Percentiles rank a stretch among this genome's conserved stretches.
Evolutionary conservation across 805 yeast genomes (phyloP).

Genomic region (Isabelozyma heimii): DNA sequence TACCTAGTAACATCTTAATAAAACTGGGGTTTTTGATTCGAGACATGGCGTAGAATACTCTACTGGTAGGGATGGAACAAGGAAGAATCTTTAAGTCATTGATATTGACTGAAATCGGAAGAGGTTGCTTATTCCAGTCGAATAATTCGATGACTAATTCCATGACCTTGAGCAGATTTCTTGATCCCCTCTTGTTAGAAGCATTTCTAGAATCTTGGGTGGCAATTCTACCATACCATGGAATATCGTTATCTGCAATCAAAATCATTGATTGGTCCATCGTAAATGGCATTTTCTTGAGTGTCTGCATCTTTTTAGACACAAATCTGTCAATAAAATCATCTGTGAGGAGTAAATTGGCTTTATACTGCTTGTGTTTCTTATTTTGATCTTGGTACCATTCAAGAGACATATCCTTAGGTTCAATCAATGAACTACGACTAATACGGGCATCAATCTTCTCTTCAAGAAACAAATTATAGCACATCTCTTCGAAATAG

Average conservation of each 20-base stretch:
- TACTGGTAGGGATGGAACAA: slow-evolving; percentile 58
- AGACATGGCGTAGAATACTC: slow-evolving; percentile 67
- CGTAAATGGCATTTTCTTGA: slow-evolving; percentile 59
- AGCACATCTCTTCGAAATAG: slow-evolving; percentile 59
- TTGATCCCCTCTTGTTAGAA: slow-evolving; percentile 18
- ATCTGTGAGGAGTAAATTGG: slow-evolving; percentile 42
- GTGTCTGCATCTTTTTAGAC: slow-evolving; percentile 46
- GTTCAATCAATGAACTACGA: slow-evolving; percentile 34
- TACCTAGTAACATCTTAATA: slow-evolving; percentile 52
- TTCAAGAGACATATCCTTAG: slow-evolving; percentile 46
- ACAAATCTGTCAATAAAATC: slow-evolving; percentile 50
- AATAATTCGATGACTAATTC: slow-evolving; percentile 51
- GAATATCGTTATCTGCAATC: slow-evolving; percentile 46
- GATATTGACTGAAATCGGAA: slow-evolving; percentile 46
- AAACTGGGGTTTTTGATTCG: slow-evolving; percentile 53
- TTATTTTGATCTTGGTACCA: slow-evolving; percentile 50
- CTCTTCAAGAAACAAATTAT: slow-evolving; percentile 63
- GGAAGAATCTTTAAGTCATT: slow-evolving; percentile 47
- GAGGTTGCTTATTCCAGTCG: slow-evolving; percentile 53
- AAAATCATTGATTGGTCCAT: slow-evolving; percentile 59
- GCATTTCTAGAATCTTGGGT: slow-evolving; percentile 30
- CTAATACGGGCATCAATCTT: slow-evolving; percentile 37
- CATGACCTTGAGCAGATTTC: slow-evolving; percentile 22
- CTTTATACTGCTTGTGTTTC: slow-evolving; percentile 37
- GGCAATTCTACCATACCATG: slow-evolving; percentile 60